Base-by-base conservation (phyloP, 139 green algal genomes). In the Tetraselmis striata region DNA sequence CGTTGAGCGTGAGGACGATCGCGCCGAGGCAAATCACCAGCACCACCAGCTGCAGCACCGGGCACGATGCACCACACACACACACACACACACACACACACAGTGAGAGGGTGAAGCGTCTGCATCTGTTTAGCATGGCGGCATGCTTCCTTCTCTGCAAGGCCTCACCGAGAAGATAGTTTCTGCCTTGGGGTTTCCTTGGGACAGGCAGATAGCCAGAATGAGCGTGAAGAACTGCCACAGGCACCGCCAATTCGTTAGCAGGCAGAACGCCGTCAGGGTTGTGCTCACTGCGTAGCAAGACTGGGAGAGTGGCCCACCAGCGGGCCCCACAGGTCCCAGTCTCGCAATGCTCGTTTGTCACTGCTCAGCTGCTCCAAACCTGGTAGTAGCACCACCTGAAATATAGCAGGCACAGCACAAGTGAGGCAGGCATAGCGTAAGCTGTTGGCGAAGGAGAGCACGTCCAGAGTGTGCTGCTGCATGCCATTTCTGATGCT, bases 321-420 rank as follows among this genome's bases (percentile, higher is more conserved):
- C 92, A 99, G 92, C 1, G 97, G 97, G 0, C 97, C 97, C 96
- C 95, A 99, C 2, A 99, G 87, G 86, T 99, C 97, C 97, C 97
- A 99, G 82, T 99, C 98, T 1, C 94, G 80, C 59, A 99, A 84
- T 2, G 95, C 94, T 22, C 28, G 45, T 11, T 67, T n/a, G 23
- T n/a, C 31, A 18, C 78, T 18, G 23, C 23, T 45, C 28, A 28
- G 5, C 18, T 29, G 28, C 2, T 25, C 28, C 2, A 2, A 32
- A 23, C 27, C 76, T 2, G 76, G 76, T 2, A 79, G 29, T 23
- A 79, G 76, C 76, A 79, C 76, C 28, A 29, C 28, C 28, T 32
- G 29, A n/a, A n/a, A n/a, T n/a, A n/a, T n/a, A n/a, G n/a, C n/a
- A n/a, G n/a, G n/a, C n/a, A n/a, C n/a, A n/a, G n/a, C n/a, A n/a